phyloP scores from a whole-genome alignment of 2,329 filamentous ascomycete species.

The Xylaria sp. region DNA sequence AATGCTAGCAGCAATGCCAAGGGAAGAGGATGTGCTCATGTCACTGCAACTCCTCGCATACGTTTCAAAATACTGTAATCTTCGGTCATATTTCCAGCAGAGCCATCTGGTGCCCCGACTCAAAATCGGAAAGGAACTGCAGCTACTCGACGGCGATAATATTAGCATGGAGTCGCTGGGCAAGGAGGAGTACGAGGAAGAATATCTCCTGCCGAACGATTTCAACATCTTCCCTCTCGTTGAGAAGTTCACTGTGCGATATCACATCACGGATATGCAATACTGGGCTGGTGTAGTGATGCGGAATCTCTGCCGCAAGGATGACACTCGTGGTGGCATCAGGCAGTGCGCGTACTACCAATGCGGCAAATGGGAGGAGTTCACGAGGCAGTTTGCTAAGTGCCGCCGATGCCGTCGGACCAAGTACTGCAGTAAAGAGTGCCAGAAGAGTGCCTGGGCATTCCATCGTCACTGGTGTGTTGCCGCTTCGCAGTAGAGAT shows the following conservation, averaged over 20 bases:
- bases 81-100: constrained; percentile 90
- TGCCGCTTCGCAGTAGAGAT: constrained; percentile 54
- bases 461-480: constrained; percentile 98
- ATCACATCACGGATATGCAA: constrained; percentile 96
- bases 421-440: constrained; percentile 99
- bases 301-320: constrained; percentile 96
- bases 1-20: constrained; percentile 84
- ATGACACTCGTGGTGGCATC: constrained; percentile 89
- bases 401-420: constrained; percentile 92
- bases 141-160: constrained; percentile 68
- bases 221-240: constrained; percentile 98
- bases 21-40: constrained; percentile 97
- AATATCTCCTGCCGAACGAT: constrained; percentile 87
- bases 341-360: constrained; percentile 97
- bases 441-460: constrained; percentile 97
- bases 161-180: constrained; percentile 36
- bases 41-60: constrained; percentile 94
- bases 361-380: constrained; percentile 98
- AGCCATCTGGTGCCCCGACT: constrained; percentile 90
- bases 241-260: constrained; percentile 94
- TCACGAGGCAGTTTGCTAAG: constrained; percentile 93
- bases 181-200: constrained; percentile 64
- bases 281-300: constrained; percentile 99
- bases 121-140: constrained; percentile 80
- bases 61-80: constrained; percentile 96